A percentile compares a stretch with the other conserved stretches of the same genome.
Evolutionary conservation across 2,329 filamentous ascomycete species (phyloP).

Genomic region (Fusarium sp.): DNA sequence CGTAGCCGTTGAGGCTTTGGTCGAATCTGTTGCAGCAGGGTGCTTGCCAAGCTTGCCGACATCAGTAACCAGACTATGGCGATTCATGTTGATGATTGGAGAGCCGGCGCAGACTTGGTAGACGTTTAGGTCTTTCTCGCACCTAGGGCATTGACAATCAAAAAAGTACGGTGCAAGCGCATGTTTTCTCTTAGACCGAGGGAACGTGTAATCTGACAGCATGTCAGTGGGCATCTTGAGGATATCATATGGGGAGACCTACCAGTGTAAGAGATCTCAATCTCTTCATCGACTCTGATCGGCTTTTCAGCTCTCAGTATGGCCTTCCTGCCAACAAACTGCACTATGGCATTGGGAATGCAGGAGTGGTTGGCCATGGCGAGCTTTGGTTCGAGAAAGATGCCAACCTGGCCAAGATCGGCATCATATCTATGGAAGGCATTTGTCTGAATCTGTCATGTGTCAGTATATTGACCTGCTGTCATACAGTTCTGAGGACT

Average conservation of each 20-base stretch:
- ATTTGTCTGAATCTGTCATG: constrained; percentile 66
- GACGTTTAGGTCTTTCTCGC: constrained; percentile 60
- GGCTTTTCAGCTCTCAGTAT: constrained; percentile 59
- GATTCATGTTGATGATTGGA: constrained; percentile 55
- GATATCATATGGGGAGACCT: neutral
- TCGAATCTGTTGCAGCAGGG: constrained; percentile 35
- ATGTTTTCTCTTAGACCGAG: constrained; percentile 53
- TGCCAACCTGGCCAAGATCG: constrained; percentile 61
- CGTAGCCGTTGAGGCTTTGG: constrained; percentile 27
- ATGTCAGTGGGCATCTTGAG: neutral
- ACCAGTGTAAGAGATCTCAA: constrained; percentile 71
- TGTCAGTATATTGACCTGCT: neutral
- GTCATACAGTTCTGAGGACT: neutral
- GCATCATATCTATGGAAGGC: constrained; percentile 65
- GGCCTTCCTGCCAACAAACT: constrained; percentile 62
- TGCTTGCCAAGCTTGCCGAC: constrained; percentile 44
- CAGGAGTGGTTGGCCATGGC: constrained; percentile 73
- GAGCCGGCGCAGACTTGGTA: constrained; percentile 61
- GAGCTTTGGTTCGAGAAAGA: constrained; percentile 65
- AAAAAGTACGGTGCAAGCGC: constrained; percentile 63
- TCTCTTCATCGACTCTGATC: constrained; percentile 63
- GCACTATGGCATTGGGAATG: constrained; percentile 66
- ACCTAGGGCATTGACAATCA: constrained; percentile 60
- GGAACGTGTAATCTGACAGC: constrained; percentile 57
- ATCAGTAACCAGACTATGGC: constrained; percentile 56